Evolutionary conservation across 192 early-diverging fungal species (phyloP), one percentile per base, ranked within the genome.

Genomic region (Funneliformis mosseae): DNA sequence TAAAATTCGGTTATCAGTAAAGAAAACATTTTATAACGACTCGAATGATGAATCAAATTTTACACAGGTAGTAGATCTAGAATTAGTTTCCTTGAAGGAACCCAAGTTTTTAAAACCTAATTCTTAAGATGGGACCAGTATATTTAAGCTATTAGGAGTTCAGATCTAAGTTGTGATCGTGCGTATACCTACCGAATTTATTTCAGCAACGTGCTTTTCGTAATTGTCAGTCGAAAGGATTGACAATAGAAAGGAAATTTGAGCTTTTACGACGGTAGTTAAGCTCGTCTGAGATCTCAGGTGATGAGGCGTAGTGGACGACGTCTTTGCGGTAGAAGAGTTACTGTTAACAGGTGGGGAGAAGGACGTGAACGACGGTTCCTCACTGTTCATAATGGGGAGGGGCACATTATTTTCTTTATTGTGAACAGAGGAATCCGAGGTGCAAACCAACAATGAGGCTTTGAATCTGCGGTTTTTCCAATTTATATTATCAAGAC

Each of bases 341-440:
- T 79, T 83, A 48, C 76, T 80, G 50, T 80, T 84, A 71, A 83
- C 74, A 75, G 81, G 45, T 80, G 69, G 83, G 83, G 77, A 78
- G 14, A 78, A 78, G 66, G 78, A 70, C 78, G 79, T 74, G 78
- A 85, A 79, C 45, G 78, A 81, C 77, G 77, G 70, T 83, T 90
- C 88, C 86, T 90, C 88, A 87, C 85, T 87, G 82, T 84, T 90
- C 86, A 90, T 90, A 81, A 83, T 88, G 84, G 81, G 80, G 80
- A 83, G 75, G 84, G 83, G 85, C 79, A 85, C 85, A 86, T 86
- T 81, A 83, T 72, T 38, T 46, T 70, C 48, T 33, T 70, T 60
- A 45, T 25, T 45, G 59, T 43, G 43, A 64, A 64, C 59, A 62
- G 61, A 43, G n/a, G 55, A 38, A 76, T 76, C 80, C 84, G 80